Evolutionary conservation across 257 asterid genomes (phyloP), one percentile per base, ranked within the genome.

Genomic region (Voacanga thouarsii): DNA sequence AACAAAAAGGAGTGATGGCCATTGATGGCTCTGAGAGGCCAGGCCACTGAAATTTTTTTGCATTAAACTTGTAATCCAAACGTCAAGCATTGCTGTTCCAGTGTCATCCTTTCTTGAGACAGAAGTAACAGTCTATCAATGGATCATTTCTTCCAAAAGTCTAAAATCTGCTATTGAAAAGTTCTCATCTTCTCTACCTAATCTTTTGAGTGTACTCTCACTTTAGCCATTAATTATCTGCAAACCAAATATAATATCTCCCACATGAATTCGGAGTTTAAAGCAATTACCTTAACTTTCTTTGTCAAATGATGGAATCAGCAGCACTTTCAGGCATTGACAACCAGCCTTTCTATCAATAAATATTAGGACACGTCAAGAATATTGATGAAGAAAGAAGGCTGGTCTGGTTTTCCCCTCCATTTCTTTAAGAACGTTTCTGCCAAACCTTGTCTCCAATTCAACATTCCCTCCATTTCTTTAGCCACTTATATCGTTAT

Each of bases 391-490:
- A n/a, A n/a, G 45, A 66, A 68, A 15, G 23, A 24, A 3, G 10
- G 49, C 14, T 15, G 5, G 9, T 7, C 18, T 26, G 69, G 18
- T 12, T 63, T 63, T 3, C 43, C 44, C 37, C 24, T 37, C 71
- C 5, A 55, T 55, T 55, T 55, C 24, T 55, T 55, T 55, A 55
- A 18, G 61, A 55, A 55, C 16, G 3, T 26, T 3, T 66, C 19
- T 75, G 70, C 75, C 83, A 80, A 80, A 53, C 21, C 10, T 51
- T 75, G 77, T 77, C 65, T 43, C 73, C 71, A 7, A 19, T 56
- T 51, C 64, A 21, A n/a, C 66, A 60, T 33, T 21, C 76, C 14
- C 10, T 60, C 24, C 67, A 57, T 15, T 65, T 72, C 44, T 71
- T 50, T 53, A 44, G 71, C 76, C 78, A 66, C 43, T 72, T 63